A percentile compares a stretch with the other conserved stretches of the same genome.
phyloP scores from a whole-genome alignment of 805 yeast genomes.

The Torulaspora franciscae region DNA sequence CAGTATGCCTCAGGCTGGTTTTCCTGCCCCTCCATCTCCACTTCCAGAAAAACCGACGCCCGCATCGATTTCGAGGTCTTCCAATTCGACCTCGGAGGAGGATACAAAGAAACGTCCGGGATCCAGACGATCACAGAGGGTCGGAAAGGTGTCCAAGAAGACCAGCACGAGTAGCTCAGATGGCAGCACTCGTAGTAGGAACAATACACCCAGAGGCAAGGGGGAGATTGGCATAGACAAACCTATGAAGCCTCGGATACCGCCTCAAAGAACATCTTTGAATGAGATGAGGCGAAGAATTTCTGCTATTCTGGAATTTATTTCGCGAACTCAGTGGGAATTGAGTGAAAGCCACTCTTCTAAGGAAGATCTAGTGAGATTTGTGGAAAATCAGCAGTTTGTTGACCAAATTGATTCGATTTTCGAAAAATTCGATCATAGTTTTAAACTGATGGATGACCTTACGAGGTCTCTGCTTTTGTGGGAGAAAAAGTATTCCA shows the following conservation, averaged over 20 bases:
- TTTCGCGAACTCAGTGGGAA: constrained; percentile 82
- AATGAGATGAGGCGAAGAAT: constrained; percentile 85
- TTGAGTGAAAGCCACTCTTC: constrained; percentile 67
- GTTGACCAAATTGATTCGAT: constrained; percentile 40
- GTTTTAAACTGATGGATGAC: constrained; percentile 62
- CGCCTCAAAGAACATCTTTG: constrained; percentile 67
- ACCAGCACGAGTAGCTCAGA: constrained; percentile 16
- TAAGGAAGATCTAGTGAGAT: constrained; percentile 46
- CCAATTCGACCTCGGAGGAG: constrained; percentile 13
- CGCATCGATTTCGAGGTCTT: constrained; percentile 8
- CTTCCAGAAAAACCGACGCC: constrained; percentile 1
- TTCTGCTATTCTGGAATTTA: constrained; percentile 85
- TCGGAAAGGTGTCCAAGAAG: constrained; percentile 14
- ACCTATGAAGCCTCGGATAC: constrained; percentile 79
- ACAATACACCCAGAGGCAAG: constrained; percentile 6
- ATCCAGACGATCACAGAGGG: constrained; percentile 14
- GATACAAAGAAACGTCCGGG: constrained; percentile 6
- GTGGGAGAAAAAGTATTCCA: constrained; percentile 73
- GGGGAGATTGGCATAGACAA: constrained; percentile 51
- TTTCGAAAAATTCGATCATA: constrained; percentile 51
- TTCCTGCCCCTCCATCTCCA: background rate
- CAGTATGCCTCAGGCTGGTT: background rate
- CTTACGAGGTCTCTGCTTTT: constrained; percentile 62
- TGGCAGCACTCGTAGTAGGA: constrained; percentile 20
- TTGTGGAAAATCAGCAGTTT: constrained; percentile 40